Conservation (phyloP, 1,139 yeast genomes). For the Suhomyces wounanorum region DNA sequence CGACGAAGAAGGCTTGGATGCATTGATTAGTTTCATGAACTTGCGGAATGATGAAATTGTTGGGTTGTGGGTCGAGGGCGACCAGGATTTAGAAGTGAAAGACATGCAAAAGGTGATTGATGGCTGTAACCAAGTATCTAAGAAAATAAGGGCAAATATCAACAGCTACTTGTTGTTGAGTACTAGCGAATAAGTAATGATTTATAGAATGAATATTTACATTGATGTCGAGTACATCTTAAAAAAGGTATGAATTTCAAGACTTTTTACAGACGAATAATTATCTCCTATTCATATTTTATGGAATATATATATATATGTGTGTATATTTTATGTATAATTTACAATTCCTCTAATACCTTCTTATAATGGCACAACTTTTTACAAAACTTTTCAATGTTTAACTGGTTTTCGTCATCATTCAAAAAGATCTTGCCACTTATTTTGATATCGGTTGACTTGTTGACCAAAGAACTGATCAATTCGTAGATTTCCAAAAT, state of each 20-base stretch:
- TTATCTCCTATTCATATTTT: background rate
- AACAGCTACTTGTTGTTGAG: constrained; percentile 32
- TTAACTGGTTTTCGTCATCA: constrained; percentile 31
- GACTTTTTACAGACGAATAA: too few relatives aligned
- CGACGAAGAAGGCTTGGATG: constrained; percentile 30
- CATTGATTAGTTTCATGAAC: constrained; percentile 55
- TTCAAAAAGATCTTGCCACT: constrained; percentile 42
- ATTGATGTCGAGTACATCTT: background rate
- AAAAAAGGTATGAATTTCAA: background rate
- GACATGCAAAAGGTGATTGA: constrained; percentile 33
- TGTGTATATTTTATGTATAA: constrained; percentile 2
- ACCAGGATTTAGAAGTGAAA: constrained; percentile 30
- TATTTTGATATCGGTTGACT: constrained; percentile 41
- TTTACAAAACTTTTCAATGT: constrained; percentile 36
- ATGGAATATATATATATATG: constrained; percentile 3
- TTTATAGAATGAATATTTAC: background rate
- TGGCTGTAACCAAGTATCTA: constrained; percentile 47
- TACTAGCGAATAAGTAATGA: background rate
- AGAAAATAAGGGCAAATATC: constrained; percentile 47
- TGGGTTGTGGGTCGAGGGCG: constrained; percentile 57
- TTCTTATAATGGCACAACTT: constrained; percentile 46
- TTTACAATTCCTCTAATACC: constrained; percentile 44
- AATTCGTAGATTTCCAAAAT: constrained; percentile 36
- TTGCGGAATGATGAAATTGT: constrained; percentile 55
- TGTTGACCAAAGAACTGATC: constrained; percentile 38